Percentiles rank a stretch among this genome's conserved stretches.
phyloP scores from a whole-genome alignment of 257 asterid genomes.

The Petrea volubilis region DNA sequence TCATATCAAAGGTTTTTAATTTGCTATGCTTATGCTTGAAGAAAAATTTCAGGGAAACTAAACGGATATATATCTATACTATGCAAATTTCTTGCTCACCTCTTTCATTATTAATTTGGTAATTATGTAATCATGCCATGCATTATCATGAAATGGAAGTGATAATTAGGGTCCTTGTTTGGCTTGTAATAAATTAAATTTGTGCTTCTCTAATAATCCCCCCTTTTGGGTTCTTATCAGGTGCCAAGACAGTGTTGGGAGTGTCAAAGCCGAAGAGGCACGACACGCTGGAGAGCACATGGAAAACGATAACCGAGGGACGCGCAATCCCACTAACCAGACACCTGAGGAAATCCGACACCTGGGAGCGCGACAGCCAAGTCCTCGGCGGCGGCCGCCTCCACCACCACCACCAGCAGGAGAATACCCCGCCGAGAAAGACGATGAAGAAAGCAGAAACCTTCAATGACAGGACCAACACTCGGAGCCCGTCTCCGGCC shows the following conservation, averaged over 20 bases:
- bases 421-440: constrained; percentile 31
- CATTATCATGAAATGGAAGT: too few relatives aligned
- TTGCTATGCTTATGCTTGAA: too few relatives aligned
- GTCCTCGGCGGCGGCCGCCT: constrained; percentile 29
- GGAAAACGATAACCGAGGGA: constrained; percentile 88
- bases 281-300: constrained; percentile 78
- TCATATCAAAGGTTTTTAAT: too few relatives aligned
- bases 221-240: constrained; percentile 30
- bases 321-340: constrained; percentile 67
- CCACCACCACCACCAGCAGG: constrained; percentile 18
- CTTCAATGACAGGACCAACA: constrained; percentile 38
- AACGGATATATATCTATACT: too few relatives aligned
- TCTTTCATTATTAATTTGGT: too few relatives aligned
- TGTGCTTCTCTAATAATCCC: neutral
- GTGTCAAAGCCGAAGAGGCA: constrained; percentile 62
- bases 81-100: too few relatives aligned
- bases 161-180: neutral
- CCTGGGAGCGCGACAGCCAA: constrained; percentile 56
- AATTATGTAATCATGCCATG: too few relatives aligned
- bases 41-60: too few relatives aligned
- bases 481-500: constrained; percentile 21
- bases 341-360: constrained; percentile 73
- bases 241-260: constrained; percentile 61
- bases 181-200: neutral
- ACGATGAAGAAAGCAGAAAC: constrained; percentile 67